These are phyloP conservation scores for Tetrahymena borealis DNA, from an alignment of 73 alveolate species.

Conservation along the genomic window DNA sequence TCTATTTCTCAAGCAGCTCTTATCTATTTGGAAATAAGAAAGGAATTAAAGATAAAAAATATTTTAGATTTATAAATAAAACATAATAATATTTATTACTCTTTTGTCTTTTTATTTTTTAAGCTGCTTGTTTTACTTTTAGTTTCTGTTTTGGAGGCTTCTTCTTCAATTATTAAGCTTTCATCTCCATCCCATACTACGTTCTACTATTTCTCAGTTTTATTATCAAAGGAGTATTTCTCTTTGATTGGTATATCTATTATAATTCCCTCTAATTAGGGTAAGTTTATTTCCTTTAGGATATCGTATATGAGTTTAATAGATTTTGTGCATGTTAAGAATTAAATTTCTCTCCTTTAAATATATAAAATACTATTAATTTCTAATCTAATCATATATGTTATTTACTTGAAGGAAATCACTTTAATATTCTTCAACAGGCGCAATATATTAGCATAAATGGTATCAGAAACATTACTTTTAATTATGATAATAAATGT, in stretches of 20 bases:
- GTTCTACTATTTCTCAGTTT: not conserved
- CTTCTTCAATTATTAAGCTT: not conserved
- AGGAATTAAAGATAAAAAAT: not conserved
- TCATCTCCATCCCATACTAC: not conserved
- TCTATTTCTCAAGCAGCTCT: not conserved
- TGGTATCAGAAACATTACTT: no score
- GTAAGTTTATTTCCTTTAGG: not conserved
- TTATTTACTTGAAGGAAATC: no score
- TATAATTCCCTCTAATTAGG: not conserved
- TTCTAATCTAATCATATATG: not conserved
- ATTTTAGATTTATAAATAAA: not conserved
- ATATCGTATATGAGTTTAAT: not conserved
- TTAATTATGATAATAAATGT: no score
- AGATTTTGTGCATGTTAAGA: not conserved
- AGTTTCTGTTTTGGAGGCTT: no score
- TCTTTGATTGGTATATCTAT: not conserved
- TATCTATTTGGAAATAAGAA: not conserved
- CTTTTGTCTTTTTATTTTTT: not conserved
- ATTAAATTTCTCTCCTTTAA: not conserved
- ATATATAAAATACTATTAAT: not conserved
- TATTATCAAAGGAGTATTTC: not conserved
- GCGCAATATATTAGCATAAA: no score
- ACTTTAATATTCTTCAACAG: no score
- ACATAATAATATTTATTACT: not conserved
- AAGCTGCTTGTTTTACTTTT: not conserved